Conservation (phyloP, 345 rosid genomes). For the Balakata baccata region DNA sequence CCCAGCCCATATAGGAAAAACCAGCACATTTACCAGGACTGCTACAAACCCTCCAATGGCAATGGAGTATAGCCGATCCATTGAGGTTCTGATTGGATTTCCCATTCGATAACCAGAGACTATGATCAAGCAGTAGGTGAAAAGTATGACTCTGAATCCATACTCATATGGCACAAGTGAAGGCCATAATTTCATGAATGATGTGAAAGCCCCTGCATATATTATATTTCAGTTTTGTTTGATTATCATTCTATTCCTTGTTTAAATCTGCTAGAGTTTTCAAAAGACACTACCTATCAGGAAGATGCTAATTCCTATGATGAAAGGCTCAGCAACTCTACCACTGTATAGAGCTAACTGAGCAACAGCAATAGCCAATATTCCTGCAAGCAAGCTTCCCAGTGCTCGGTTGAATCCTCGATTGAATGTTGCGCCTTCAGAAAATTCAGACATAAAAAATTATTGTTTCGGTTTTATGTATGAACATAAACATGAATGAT, state of each 20-base stretch:
- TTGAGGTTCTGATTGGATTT: conserved; percentile 51
- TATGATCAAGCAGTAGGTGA: conserved; percentile 63
- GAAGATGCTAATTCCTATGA: conserved; percentile 61
- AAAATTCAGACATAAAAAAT: not conserved
- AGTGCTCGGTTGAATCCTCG: conserved; percentile 69
- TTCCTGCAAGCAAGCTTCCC: conserved; percentile 60
- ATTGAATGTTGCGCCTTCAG: conserved; percentile 59
- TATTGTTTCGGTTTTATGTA: too few species aligned
- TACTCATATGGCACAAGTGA: conserved; percentile 60
- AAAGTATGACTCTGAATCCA: conserved; percentile 57
- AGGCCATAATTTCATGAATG: conserved; percentile 65
- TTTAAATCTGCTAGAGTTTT: too few species aligned
- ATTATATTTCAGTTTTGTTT: too few species aligned
- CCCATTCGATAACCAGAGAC: conserved; percentile 64
- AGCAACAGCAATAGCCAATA: conserved; percentile 45
- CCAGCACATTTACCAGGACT: conserved; percentile 56
- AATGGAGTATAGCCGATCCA: conserved; percentile 61
- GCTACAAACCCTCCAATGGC: conserved; percentile 66
- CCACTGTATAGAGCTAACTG: conserved; percentile 43
- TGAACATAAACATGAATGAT: not conserved
- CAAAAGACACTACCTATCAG: conserved; percentile 40
- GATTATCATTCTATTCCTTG: too few species aligned
- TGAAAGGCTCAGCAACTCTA: conserved; percentile 49
- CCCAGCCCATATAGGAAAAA: conserved; percentile 62
- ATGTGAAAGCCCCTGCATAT: conserved; percentile 50